Conservation (phyloP, 495 filamentous ascomycete species). For the Xylaria sp. region DNA sequence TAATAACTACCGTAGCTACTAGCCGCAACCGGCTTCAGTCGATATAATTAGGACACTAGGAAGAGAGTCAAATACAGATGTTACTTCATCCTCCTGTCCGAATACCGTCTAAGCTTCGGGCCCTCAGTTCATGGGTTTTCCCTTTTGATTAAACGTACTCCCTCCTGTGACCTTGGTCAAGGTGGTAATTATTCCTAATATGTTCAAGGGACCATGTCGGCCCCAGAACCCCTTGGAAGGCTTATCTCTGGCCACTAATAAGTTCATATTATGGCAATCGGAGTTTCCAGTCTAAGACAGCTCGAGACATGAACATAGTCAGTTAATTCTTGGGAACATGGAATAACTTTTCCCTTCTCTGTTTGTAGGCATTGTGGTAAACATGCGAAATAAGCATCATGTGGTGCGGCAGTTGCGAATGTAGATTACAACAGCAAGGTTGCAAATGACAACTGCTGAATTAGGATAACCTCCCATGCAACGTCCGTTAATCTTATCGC, state of each 20-base stretch:
- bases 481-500: neutral
- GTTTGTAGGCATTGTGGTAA: neutral
- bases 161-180: neutral
- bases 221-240: neutral
- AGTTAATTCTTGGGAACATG: neutral
- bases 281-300: neutral
- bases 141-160: neutral
- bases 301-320: neutral
- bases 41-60: neutral
- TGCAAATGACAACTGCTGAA: conserved; percentile 12
- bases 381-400: neutral
- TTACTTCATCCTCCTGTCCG: neutral
- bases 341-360: neutral
- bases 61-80: neutral
- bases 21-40: neutral
- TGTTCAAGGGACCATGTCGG: neutral
- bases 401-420: conserved; percentile 33
- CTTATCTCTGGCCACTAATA: conserved; percentile 6
- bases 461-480: conserved; percentile 1
- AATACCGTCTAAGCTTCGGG: neutral
- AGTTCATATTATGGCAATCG: neutral
- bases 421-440: conserved; percentile 17
- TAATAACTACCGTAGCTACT: neutral
- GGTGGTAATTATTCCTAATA: neutral
- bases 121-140: neutral